A percentile compares a stretch with the other conserved stretches of the same genome.
phyloP scores from a whole-genome alignment of 352 stramenopile species.

The Lagenidium sp. region DNA sequence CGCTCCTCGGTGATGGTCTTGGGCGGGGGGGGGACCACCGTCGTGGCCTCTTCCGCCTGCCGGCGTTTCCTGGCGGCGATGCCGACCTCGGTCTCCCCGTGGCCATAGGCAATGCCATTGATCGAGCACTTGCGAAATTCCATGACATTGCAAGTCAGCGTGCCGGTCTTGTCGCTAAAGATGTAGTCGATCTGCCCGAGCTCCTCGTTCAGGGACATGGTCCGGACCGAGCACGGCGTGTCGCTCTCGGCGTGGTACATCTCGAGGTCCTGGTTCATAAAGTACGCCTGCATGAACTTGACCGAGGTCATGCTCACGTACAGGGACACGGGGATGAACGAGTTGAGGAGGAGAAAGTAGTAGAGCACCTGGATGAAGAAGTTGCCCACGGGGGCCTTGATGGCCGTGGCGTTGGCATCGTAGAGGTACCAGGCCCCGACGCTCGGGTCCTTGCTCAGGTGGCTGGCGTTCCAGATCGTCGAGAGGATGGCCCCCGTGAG shows the following conservation, averaged over 20 bases:
- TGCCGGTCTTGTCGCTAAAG: constrained; percentile 94
- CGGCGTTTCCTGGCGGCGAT: constrained; percentile 57
- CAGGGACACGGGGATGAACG: constrained; percentile 93
- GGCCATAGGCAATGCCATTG: constrained; percentile 89
- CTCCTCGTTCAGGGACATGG: constrained; percentile 92
- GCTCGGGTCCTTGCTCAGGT: constrained; percentile 27
- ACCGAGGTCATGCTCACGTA: constrained; percentile 93
- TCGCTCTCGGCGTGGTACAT: constrained; percentile 93
- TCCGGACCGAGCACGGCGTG: constrained; percentile 88
- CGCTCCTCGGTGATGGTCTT: constrained; percentile 16
- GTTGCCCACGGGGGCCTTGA: constrained; percentile 51
- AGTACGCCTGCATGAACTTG: constrained; percentile 89
- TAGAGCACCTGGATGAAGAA: constrained; percentile 90
- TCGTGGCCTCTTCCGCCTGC: constrained; percentile 26
- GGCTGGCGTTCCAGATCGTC: constrained; percentile 55
- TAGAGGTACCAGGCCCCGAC: constrained; percentile 68
- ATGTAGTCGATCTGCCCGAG: constrained; percentile 92
- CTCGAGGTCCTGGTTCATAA: constrained; percentile 88
- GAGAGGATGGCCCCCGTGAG: constrained; percentile 51
- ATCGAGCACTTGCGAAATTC: constrained; percentile 96
- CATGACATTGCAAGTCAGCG: constrained; percentile 95
- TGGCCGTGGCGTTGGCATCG: constrained; percentile 30
- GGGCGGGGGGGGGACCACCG: constrained; percentile 14
- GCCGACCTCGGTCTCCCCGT: constrained; percentile 82
- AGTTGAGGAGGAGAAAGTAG: constrained; percentile 91